These are phyloP conservation scores for Metarhizium sp. DNA, from an alignment of 2,329 filamentous ascomycete genomes.

Conservation along the genomic window DNA sequence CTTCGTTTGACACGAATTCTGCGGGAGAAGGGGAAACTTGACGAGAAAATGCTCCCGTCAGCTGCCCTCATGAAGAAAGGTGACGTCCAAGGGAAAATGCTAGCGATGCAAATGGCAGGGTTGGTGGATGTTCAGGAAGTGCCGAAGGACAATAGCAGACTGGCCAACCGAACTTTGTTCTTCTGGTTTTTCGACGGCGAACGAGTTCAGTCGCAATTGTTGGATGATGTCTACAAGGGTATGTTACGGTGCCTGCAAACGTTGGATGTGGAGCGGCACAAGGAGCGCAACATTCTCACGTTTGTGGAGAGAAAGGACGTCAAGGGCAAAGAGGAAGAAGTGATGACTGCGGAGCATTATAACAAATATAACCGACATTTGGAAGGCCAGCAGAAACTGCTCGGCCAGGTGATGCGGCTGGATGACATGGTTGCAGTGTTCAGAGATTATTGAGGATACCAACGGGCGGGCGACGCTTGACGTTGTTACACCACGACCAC, in stretches of 20 bases:
- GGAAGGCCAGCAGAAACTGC: slow-evolving; percentile 60
- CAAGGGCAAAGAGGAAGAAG: slow-evolving; percentile 71
- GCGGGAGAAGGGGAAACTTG: slow-evolving; percentile 80
- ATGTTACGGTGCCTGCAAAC: slow-evolving; percentile 82
- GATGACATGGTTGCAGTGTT: slow-evolving; percentile 80
- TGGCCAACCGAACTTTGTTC: slow-evolving; percentile 77
- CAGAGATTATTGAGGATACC: slow-evolving; percentile 54
- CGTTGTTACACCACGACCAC: no score
- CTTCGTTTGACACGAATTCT: slow-evolving; percentile 80
- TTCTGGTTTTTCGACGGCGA: slow-evolving; percentile 85
- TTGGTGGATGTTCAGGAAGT: slow-evolving; percentile 91
- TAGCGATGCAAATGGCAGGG: slow-evolving; percentile 76
- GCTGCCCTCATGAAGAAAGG: slow-evolving; percentile 76
- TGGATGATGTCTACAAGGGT: slow-evolving; percentile 79
- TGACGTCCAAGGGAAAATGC: slow-evolving; percentile 76
- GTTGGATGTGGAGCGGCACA: slow-evolving; percentile 63
- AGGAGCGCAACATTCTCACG: slow-evolving; percentile 62
- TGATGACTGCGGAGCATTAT: slow-evolving; percentile 66
- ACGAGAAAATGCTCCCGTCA: slow-evolving; percentile 79
- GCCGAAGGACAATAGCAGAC: slow-evolving; percentile 73
- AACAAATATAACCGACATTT: slow-evolving; percentile 49
- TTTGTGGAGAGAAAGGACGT: slow-evolving; percentile 83
- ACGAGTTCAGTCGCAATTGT: slow-evolving; percentile 56
- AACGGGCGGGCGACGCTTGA: no score
- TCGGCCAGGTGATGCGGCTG: slow-evolving; percentile 69